These are phyloP conservation scores for Dictyostelium brefeldianum DNA, from an alignment of 78 protist genomes.

Conservation along the genomic window DNA sequence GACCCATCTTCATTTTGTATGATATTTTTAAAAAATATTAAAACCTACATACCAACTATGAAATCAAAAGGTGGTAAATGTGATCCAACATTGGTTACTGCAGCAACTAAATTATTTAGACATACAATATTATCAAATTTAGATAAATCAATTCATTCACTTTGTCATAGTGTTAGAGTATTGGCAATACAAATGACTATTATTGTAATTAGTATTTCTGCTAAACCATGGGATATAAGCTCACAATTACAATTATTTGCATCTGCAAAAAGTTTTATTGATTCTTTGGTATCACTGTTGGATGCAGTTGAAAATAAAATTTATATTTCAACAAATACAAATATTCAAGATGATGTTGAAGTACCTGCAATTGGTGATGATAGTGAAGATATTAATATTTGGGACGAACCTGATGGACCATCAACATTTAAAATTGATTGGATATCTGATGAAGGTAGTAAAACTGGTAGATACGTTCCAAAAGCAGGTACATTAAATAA, in stretches of 20 bases:
- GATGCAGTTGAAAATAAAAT: constrained; percentile 49
- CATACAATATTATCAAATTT: constrained; percentile 24
- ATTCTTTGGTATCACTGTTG: background rate
- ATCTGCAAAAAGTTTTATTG: constrained; percentile 45
- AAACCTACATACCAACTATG: background rate
- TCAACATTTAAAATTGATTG: constrained; percentile 38
- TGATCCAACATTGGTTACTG: constrained; percentile 34
- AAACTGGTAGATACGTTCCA: constrained; percentile 73
- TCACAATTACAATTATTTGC: constrained; percentile 66
- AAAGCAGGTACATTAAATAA: constrained; percentile 84
- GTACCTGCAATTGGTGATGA: background rate
- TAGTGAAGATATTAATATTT: constrained; percentile 60
- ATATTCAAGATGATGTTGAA: background rate
- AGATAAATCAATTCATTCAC: constrained; percentile 55
- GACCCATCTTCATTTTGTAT: background rate
- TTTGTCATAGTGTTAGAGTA: constrained; percentile 39
- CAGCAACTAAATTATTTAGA: constrained; percentile 49
- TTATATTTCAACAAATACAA: background rate
- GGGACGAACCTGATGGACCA: constrained; percentile 52
- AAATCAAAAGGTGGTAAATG: constrained; percentile 36
- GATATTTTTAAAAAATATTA: constrained; percentile 19
- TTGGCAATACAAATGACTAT: constrained; percentile 64
- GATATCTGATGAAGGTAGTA: constrained; percentile 71
- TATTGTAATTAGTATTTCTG: constrained; percentile 40
- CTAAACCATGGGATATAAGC: constrained; percentile 62